These are phyloP conservation scores for Escallonia rubra DNA, from an alignment of 129 eudicot species.

Conservation along the genomic window DNA sequence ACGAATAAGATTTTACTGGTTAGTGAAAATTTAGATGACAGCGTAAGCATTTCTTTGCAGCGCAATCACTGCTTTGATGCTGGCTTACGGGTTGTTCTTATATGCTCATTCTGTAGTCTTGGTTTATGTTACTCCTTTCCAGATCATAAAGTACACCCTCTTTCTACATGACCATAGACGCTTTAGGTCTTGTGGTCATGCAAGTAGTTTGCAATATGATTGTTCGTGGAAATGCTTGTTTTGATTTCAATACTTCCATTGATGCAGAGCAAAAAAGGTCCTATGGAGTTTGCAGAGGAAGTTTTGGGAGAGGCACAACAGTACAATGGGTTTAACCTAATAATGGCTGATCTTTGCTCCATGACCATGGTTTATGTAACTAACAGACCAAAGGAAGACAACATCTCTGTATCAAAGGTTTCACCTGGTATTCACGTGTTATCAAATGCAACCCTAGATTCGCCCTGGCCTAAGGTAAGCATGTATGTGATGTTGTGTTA, in stretches of 20 bases:
- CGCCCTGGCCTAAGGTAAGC: constrained; percentile 82
- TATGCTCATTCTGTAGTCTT: no score
- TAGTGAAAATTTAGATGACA: no score
- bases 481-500: background rate
- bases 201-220: background rate
- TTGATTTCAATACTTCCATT: constrained; percentile 12
- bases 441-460: constrained; percentile 68
- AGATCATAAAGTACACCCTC: no score
- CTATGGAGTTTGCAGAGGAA: constrained; percentile 62
- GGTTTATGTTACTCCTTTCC: no score
- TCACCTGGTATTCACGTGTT: constrained; percentile 71
- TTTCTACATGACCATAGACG: background rate
- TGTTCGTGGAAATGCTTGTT: no score
- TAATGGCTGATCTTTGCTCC: constrained; percentile 61
- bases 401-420: constrained; percentile 28
- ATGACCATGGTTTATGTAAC: constrained; percentile 80
- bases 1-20: no score
- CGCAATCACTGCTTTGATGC: no score
- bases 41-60: no score
- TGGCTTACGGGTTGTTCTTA: no score
- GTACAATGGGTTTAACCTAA: constrained; percentile 74
- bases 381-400: constrained; percentile 51
- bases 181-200: background rate
- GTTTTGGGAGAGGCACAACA: constrained; percentile 44
- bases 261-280: constrained; percentile 57